Conservation (phyloP, 2,329 filamentous ascomycete genomes). For the Decorospora gaudefroyi region DNA sequence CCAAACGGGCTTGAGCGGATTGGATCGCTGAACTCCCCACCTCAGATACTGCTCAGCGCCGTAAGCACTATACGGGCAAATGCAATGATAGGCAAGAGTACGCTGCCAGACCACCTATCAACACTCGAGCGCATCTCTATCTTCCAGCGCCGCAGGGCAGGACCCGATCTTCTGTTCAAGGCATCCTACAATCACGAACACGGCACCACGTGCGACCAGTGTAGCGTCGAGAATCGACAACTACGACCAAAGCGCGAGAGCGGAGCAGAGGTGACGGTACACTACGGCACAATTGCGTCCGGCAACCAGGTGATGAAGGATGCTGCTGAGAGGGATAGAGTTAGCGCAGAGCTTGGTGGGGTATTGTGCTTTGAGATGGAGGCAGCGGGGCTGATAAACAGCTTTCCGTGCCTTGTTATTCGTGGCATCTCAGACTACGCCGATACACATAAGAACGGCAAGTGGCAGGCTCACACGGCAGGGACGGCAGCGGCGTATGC, state of each 20-base stretch:
- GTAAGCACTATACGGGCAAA: conserved; percentile 2
- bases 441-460: too few relatives aligned
- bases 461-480: too few relatives aligned
- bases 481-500: too few relatives aligned
- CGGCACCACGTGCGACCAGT: conserved; percentile 13
- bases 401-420: too few relatives aligned
- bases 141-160: conserved; percentile 14
- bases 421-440: too few relatives aligned
- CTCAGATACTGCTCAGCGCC: conserved; percentile 11
- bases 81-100: neutral
- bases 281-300: conserved; percentile 50
- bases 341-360: conserved; percentile 29
- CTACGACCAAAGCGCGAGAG: conserved; percentile 7
- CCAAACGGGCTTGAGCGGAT: conserved; percentile 17
- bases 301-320: conserved; percentile 52
- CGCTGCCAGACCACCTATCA: conserved; percentile 5
- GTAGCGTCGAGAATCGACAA: conserved; percentile 4
- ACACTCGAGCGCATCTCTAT: conserved; percentile 7
- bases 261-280: conserved; percentile 31
- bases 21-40: conserved; percentile 13
- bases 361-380: conserved; percentile 23
- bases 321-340: conserved; percentile 43
- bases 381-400: too few relatives aligned
- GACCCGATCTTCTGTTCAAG: conserved; percentile 23
- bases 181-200: conserved; percentile 20